phyloP scores from a whole-genome alignment of 768 basidiomycete genomes.

The Kondoa malvinella region DNA sequence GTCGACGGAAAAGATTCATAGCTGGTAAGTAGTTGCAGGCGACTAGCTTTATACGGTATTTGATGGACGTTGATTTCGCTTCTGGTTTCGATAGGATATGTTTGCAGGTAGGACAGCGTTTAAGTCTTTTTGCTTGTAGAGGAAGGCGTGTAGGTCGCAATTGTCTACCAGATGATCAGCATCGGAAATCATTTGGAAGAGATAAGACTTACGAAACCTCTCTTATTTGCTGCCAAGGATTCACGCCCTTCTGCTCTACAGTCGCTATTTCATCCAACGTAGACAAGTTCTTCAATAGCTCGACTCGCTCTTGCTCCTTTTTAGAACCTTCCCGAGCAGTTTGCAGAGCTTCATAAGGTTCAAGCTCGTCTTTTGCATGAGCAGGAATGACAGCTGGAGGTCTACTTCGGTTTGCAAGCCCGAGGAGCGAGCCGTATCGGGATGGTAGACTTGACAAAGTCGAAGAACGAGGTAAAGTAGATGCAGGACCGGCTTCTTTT shows the following conservation, averaged over 20 bases:
- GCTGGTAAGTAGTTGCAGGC: slow-evolving; percentile 86
- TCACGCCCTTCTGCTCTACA: slow-evolving; percentile 63
- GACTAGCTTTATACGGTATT: slow-evolving; percentile 94
- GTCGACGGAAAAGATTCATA: slow-evolving; percentile 44
- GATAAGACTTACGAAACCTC: slow-evolving; percentile 43
- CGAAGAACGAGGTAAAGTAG: neutral
- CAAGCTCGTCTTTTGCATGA: slow-evolving; percentile 27
- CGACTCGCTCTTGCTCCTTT: slow-evolving; percentile 42
- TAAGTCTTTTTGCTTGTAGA: slow-evolving; percentile 79
- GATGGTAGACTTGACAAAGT: slow-evolving; percentile 8
- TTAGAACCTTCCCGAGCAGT: slow-evolving; percentile 9
- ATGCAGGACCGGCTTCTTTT: neutral
- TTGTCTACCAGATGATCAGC: slow-evolving; percentile 40
- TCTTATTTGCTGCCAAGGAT: slow-evolving; percentile 56
- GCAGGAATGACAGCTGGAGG: slow-evolving; percentile 9
- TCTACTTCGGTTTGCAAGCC: slow-evolving; percentile 9
- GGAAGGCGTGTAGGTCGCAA: slow-evolving; percentile 77
- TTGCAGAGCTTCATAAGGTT: slow-evolving; percentile 20
- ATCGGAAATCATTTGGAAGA: neutral
- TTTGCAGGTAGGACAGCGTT: slow-evolving; percentile 81
- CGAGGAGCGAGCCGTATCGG: slow-evolving; percentile 24
- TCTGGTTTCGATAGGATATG: slow-evolving; percentile 98
- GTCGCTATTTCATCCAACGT: slow-evolving; percentile 45
- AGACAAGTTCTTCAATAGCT: slow-evolving; percentile 44
- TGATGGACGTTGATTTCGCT: slow-evolving; percentile 81